Base-by-base conservation (phyloP, 495 filamentous ascomycete species). In the Penicillium ucsense region DNA sequence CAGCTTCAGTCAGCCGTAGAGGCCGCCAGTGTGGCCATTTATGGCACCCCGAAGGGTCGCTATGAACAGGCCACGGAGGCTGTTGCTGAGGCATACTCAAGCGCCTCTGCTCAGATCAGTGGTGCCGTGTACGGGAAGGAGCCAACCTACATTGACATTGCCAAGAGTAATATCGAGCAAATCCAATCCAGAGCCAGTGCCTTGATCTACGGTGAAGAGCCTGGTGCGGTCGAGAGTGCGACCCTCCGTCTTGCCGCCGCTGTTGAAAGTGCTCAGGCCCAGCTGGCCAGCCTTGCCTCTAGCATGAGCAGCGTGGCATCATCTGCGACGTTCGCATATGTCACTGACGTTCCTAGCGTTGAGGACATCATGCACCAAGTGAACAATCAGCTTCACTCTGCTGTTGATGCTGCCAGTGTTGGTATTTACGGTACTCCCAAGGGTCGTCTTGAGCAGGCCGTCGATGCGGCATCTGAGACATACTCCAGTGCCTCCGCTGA, bases 391-490 rank as follows among this genome's bases (percentile, higher is more conserved):
- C 63, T 84, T 35, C 71, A 80, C 45, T 65, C 72, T 11, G 81
- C 75, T 20, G 74, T 85, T 29, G 73, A 78, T 10, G 80, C 76
- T 31, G 81, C 77, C 3, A 80, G 72, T 46, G 57, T 68, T 10
- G 78, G 81, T 41, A 60, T 82, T 38, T 84, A 84, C 57, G 83
- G 82, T 32, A 72, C 74, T 0, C 51, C 58, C 7, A 81, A 78
- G 55, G 78, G 79, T 9, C 64, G 67, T 7, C 66, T 67, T 20
- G 81, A 80, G 50, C 55, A 74, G 48, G 78, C 72, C 9, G 75
- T 72, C 11, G 75, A 73, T 6, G 73, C 71, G 1, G 77, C 72
- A 2, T 61, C 67, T 6, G 66, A 66, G 45, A 71, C 68, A 6
- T 79, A 77, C 53, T 64, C 61, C 2, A 74, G 75, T 6, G 70